Percentiles rank a stretch among this genome's conserved stretches.
phyloP scores from a whole-genome alignment of 257 asterid genomes.

The Cordia subcordata region DNA sequence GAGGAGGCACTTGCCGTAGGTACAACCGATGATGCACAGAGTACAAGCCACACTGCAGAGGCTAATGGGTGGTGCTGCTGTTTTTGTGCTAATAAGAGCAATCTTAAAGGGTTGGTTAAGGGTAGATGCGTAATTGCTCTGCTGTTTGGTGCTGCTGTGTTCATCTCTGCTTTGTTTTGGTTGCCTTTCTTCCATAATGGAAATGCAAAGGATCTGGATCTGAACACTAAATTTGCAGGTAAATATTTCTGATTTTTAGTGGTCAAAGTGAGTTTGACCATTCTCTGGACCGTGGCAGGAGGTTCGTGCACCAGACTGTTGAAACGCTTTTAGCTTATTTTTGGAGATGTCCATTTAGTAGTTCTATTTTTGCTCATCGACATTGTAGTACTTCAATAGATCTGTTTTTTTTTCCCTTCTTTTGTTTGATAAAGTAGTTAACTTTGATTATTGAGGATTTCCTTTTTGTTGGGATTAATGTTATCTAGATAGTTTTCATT shows the following conservation, averaged over 20 bases:
- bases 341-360: conserved; percentile 2
- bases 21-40: conserved; percentile 46
- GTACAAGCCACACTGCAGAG: conserved; percentile 33
- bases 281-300: neutral
- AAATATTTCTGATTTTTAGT: neutral
- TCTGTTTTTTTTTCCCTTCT: neutral
- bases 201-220: conserved; percentile 67
- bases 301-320: too few species aligned
- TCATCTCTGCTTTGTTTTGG: conserved; percentile 68
- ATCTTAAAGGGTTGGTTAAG: conserved; percentile 36
- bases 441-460: neutral
- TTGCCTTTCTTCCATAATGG: conserved; percentile 59
- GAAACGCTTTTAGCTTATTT: neutral
- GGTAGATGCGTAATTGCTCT: conserved; percentile 64
- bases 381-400: conserved; percentile 10
- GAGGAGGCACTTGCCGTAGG: conserved; percentile 35
- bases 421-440: neutral
- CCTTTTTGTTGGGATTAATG: neutral
- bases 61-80: conserved; percentile 31
- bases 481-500: neutral
- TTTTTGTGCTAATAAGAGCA: conserved; percentile 17
- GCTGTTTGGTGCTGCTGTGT: conserved; percentile 59
- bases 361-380: conserved; percentile 3
- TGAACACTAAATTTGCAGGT: conserved; percentile 48
- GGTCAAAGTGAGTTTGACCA: too few species aligned